Conservation (phyloP, 345 rosid species). For the Eutrema heterophyllum region DNA sequence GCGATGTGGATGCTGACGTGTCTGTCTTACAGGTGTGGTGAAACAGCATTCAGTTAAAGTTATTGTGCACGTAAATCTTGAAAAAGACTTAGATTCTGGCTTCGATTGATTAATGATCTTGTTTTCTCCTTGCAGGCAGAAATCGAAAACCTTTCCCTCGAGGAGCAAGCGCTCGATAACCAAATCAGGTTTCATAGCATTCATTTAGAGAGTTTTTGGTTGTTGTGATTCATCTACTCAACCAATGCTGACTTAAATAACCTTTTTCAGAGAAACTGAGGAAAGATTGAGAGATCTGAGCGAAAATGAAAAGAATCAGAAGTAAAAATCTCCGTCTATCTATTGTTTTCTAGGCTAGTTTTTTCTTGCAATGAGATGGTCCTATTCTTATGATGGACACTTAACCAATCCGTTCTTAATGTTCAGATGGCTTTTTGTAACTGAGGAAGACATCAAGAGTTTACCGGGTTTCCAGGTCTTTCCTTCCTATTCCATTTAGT, state of each 20-base stretch:
- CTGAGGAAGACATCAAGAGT: constrained; percentile 85
- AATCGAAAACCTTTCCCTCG: constrained; percentile 58
- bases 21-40: constrained; percentile 60
- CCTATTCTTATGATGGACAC: constrained; percentile 12
- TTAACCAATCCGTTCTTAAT: constrained; percentile 23
- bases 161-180: constrained; percentile 70
- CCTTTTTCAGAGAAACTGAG: constrained; percentile 70
- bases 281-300: constrained; percentile 68
- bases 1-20: constrained; percentile 48
- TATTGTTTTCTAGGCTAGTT: not conserved
- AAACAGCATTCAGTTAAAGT: not conserved
- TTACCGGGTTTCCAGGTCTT: constrained; percentile 73
- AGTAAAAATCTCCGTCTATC: constrained; percentile 38
- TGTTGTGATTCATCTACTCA: constrained; percentile 15
- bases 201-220: constrained; percentile 14
- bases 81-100: not conserved
- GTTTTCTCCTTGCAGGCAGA: constrained; percentile 57
- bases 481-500: constrained; percentile 5
- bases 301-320: constrained; percentile 75
- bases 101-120: constrained; percentile 17
- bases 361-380: constrained; percentile 4
- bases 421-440: constrained; percentile 86
- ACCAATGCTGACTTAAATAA: constrained; percentile 35
- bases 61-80: not conserved
- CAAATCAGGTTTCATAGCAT: constrained; percentile 62